phyloP scores from a whole-genome alignment of 2,329 filamentous ascomycete species.

The Fusarium acutatum region DNA sequence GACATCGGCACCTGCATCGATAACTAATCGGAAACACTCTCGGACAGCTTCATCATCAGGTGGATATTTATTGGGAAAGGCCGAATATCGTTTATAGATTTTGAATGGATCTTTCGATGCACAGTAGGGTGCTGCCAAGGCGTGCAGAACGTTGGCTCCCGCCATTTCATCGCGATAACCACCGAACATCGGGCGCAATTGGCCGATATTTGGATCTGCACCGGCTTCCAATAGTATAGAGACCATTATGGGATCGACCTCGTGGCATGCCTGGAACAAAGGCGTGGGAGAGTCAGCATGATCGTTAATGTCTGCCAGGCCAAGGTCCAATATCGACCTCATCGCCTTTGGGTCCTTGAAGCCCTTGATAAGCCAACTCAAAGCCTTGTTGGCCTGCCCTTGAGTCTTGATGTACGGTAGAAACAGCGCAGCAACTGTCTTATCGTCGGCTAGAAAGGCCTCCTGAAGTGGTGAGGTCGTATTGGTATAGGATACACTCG shows the following conservation, averaged over 20 bases:
- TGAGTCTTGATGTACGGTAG: background rate
- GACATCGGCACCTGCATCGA: background rate
- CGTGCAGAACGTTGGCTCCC: background rate
- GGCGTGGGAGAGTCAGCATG: background rate
- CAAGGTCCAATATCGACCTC: background rate
- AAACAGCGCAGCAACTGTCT: fast-evolving
- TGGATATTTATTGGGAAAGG: background rate
- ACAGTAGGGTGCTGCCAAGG: background rate
- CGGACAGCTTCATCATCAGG: background rate
- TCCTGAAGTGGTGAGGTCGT: no score
- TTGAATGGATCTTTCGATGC: background rate
- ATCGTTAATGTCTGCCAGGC: background rate
- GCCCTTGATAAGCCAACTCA: background rate
- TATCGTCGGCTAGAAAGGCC: background rate
- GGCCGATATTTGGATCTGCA: background rate
- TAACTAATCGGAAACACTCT: background rate
- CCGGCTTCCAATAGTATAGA: background rate
- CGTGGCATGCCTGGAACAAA: background rate
- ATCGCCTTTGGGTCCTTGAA: background rate
- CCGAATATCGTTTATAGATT: background rate
- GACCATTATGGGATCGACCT: background rate
- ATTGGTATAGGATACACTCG: no score
- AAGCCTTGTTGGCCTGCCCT: background rate
- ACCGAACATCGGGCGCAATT: background rate
- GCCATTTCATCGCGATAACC: background rate